Base-by-base conservation (phyloP, 116 monocot species). In the Zostera marina region DNA sequence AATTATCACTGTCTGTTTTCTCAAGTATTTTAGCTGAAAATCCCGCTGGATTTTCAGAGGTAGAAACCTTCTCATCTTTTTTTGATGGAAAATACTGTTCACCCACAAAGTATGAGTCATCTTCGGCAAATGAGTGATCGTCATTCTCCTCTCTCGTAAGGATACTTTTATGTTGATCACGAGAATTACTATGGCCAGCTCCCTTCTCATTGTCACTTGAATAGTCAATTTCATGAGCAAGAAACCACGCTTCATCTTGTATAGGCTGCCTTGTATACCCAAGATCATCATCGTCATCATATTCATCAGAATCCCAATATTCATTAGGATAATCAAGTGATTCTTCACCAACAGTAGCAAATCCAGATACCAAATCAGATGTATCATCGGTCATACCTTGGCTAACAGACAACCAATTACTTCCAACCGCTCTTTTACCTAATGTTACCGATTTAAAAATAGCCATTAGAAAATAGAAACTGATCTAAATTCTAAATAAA, bases 151-250 rank as follows among this genome's bases (percentile, higher is more conserved):
- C 85, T 61, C 85, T 85, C 44, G 68, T 72, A 25, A 53, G 70
- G 41, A 48, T 59, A 17, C 62, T 63, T 52, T 85, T 77, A 41
- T 80, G 75, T 59, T 72, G 74, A 63, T 81, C 79, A 61, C 74
- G 81, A 40, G 63, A 65, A 62, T 64, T 78, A 21, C 77, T 63
- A 69, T 76, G 79, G 24, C 67, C 76, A 43, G 69, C 72, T 26
- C 72, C 80, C 63, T 88, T 96, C 65, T 96, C 94, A 78, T 79
- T 88, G 66, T 96, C 94, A 70, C 88, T 88, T 41, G 96, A 85
- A 70, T 96, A 89, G 68, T 96, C 96, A 72, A 96, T 88, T 68
- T 96, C 96, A 78, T 96, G 96, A 52, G 96, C 96, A 14, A 96
- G 57, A 77, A 96, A 96, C 96, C 96, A 85, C 17, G 84, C 69